These are phyloP conservation scores for Venturia asperata DNA, from an alignment of 2,329 filamentous ascomycete species.

Conservation along the genomic window DNA sequence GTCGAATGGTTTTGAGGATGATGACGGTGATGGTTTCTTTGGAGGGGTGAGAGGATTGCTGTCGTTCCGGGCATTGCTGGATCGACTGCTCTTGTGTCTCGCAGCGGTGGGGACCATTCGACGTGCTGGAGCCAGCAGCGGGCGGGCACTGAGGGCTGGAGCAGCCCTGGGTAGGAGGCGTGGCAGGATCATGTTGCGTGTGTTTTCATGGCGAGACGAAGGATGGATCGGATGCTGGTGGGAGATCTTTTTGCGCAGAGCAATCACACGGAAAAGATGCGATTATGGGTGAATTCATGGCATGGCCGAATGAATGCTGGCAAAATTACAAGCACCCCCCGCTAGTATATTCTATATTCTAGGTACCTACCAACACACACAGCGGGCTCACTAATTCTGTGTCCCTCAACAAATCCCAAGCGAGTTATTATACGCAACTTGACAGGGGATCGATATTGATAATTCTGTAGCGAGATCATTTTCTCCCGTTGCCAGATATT, in stretches of 20 bases:
- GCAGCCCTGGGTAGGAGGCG: conserved; percentile 3
- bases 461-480: no score
- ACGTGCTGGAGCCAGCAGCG: conserved; percentile 4
- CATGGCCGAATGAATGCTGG: not conserved
- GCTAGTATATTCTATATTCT: not conserved
- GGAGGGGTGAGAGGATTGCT: not conserved
- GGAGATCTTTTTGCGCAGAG: no score
- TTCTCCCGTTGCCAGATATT: no score
- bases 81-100: conserved; percentile 15
- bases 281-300: not conserved
- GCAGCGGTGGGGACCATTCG: not conserved
- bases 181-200: conserved; percentile 11
- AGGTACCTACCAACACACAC: no score
- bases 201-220: not conserved
- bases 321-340: no score
- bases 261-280: no score
- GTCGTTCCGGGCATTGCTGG: not conserved
- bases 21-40: not conserved
- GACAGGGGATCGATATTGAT: no score
- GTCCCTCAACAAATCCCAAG: no score
- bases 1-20: conserved; percentile 20
- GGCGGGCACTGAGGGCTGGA: not conserved
- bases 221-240: no score
- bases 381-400: no score
- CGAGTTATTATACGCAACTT: no score